These are phyloP conservation scores for Leishmania arabica DNA, from an alignment of 208 protist genomes.

Conservation along the genomic window DNA sequence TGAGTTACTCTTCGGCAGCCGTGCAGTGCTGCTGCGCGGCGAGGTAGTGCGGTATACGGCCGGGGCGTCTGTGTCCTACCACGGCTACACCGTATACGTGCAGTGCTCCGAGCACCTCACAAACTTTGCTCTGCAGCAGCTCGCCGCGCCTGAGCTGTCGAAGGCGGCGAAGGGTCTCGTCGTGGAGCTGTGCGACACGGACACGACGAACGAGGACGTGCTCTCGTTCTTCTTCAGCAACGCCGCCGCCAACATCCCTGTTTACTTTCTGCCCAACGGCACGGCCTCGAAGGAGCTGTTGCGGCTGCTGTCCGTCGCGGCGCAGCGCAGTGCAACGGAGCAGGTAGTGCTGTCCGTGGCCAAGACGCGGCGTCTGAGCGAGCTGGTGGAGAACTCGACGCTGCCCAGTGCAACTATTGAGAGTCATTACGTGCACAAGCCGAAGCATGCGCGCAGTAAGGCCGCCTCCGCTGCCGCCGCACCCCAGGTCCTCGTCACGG, in stretches of 20 bases:
- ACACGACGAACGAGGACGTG: slow-evolving; percentile 54
- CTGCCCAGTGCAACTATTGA: slow-evolving; percentile 39
- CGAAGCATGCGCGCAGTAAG: slow-evolving; percentile 31
- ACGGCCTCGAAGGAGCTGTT: slow-evolving; percentile 25
- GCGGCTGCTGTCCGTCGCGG: slow-evolving; percentile 14
- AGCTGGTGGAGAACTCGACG: slow-evolving; percentile 40
- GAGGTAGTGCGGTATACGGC: slow-evolving; percentile 41
- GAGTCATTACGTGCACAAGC: slow-evolving; percentile 36
- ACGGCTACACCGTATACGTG: slow-evolving; percentile 57
- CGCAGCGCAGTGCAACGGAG: slow-evolving; percentile 16
- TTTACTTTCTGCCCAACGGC: slow-evolving; percentile 60
- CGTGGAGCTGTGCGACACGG: slow-evolving; percentile 48
- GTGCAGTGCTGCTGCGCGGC: slow-evolving; percentile 58
- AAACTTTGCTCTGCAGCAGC: slow-evolving; percentile 31
- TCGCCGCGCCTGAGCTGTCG: slow-evolving; percentile 31
- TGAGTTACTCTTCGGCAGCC: slow-evolving; percentile 42
- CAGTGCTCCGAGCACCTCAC: slow-evolving; percentile 51
- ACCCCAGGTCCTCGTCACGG: slow-evolving; percentile 64
- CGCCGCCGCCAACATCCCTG: slow-evolving; percentile 30
- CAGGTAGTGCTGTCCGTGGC: slow-evolving; percentile 60
- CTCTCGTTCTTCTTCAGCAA: slow-evolving; percentile 42
- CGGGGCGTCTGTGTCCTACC: slow-evolving; percentile 22
- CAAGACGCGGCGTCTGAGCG: slow-evolving; percentile 24
- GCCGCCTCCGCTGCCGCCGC: slow-evolving; percentile 3
- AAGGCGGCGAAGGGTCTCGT: slow-evolving; percentile 43